Base-by-base conservation (phyloP, 805 yeast genomes). In the Komagataella ulmi region DNA sequence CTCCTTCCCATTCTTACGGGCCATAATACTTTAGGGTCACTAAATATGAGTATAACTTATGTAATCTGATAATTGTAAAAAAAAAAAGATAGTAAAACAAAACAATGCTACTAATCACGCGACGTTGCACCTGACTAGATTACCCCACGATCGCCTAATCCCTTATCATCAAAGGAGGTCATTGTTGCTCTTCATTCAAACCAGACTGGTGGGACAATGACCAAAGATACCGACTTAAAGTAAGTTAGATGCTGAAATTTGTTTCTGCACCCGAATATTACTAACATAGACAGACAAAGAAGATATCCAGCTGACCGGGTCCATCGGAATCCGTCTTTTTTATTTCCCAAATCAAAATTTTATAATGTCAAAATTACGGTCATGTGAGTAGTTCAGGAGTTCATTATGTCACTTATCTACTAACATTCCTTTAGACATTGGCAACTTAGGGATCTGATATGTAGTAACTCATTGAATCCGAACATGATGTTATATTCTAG, bases 361-460 rank as follows among this genome's bases (percentile, higher is more conserved):
- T 63, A 65, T 52, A 58, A 64, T 19, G 66, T 63, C 2, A 60
- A 61, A 46, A 63, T 69, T 47, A 67, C 71, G 7, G 66, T 65
- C 52, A 65, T 58, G 72, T 67, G 55, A 55, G 71, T 67, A 36
- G 49, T 1, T 44, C 30, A 7, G 2, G 19, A n/a, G 17, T 5
- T 45, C 7, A 17, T 18, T 21, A 14, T 12, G 46, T 46, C 7
- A 23, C 17, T n/a, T 50, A 49, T 50, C 49, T 30, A 48, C 50
- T 23, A 17, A 49, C 24, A 12, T 45, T 36, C 40, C 5, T 36
- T 65, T 47, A 71, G 72, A 50, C 81, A 88, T 68, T 88, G 95
- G 95, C 96, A 88, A 64, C 70, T 88, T 36, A 72, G 95, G 44
- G 91, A 88, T 60, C 72, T 88, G 59, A 69, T 88, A 5, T 77